These are phyloP conservation scores for Cinnamomum micranthum DNA, from an alignment of 164 flowering plant species.

Conservation along the genomic window DNA sequence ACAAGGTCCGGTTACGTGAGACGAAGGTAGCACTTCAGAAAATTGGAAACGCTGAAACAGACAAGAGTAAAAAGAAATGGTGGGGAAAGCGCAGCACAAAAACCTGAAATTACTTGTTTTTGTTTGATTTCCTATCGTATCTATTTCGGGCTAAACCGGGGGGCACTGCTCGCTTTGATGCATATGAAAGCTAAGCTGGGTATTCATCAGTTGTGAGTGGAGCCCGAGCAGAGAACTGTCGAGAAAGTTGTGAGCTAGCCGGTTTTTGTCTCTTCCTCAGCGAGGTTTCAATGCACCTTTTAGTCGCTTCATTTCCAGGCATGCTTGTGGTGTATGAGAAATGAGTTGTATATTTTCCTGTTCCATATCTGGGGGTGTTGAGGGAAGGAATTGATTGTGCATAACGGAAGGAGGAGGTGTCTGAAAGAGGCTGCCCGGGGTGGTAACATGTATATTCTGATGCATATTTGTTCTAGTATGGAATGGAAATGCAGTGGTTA, in stretches of 20 bases:
- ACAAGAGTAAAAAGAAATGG: conserved; percentile 55
- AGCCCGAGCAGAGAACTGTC: background rate
- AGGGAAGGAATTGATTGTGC: background rate
- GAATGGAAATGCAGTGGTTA: background rate
- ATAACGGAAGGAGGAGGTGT: background rate
- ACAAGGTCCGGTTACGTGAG: conserved; percentile 56
- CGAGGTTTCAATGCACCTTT: background rate
- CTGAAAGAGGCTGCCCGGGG: background rate
- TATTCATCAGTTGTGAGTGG: background rate
- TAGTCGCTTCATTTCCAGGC: background rate
- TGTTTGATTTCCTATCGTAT: background rate
- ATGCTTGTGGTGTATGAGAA: conserved; percentile 5
- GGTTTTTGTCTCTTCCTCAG: background rate
- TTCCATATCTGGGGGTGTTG: background rate
- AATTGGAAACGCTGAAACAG: conserved; percentile 40
- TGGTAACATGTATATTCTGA: background rate
- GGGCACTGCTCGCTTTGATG: background rate
- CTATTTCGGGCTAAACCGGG: background rate
- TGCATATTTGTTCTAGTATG: background rate
- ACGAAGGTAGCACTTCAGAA: conserved; percentile 54
- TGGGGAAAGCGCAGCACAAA: conserved; percentile 53
- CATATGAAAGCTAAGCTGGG: background rate
- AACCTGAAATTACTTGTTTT: conserved; percentile 4
- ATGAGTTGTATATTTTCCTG: conserved; percentile 3
- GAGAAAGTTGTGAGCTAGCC: background rate